phyloP scores from a whole-genome alignment of 1,139 yeast species.

The Yamadazyma sp. region DNA sequence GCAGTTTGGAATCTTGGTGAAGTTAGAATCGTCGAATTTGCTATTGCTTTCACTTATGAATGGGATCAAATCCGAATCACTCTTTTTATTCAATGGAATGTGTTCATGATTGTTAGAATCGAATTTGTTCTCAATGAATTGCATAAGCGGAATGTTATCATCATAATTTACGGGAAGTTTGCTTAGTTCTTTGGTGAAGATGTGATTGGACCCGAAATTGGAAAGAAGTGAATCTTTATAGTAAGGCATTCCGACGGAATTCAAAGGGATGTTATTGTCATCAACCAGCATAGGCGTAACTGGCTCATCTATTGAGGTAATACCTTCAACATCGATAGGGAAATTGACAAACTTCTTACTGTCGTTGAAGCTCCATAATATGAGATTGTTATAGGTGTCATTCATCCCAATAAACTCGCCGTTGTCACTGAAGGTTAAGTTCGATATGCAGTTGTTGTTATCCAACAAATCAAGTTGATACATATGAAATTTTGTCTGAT shows the following conservation, averaged over 20 bases:
- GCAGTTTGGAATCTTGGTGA: conserved; percentile 60
- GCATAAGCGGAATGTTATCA: conserved; percentile 52
- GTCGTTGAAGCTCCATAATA: conserved; percentile 67
- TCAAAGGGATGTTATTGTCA: conserved; percentile 56
- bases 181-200: conserved; percentile 54
- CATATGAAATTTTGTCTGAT: conserved; percentile 64
- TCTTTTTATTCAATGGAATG: conserved; percentile 32
- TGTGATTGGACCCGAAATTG: conserved; percentile 68
- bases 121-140: conserved; percentile 37
- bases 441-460: conserved; percentile 39
- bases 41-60: conserved; percentile 70
- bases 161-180: conserved; percentile 50
- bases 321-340: conserved; percentile 50
- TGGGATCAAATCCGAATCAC: conserved; percentile 47
- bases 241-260: conserved; percentile 81
- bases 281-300: conserved; percentile 16
- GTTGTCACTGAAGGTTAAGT: conserved; percentile 68
- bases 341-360: conserved; percentile 46
- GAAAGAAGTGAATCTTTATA: conserved; percentile 78
- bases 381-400: conserved; percentile 65
- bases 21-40: conserved; percentile 24
- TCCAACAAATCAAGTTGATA: conserved; percentile 58
- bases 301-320: conserved; percentile 35
- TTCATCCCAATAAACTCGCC: conserved; percentile 78
- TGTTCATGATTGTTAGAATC: conserved; percentile 53